Conservation (phyloP, 768 basidiomycete genomes). For the Leccinum subgranulosum region DNA sequence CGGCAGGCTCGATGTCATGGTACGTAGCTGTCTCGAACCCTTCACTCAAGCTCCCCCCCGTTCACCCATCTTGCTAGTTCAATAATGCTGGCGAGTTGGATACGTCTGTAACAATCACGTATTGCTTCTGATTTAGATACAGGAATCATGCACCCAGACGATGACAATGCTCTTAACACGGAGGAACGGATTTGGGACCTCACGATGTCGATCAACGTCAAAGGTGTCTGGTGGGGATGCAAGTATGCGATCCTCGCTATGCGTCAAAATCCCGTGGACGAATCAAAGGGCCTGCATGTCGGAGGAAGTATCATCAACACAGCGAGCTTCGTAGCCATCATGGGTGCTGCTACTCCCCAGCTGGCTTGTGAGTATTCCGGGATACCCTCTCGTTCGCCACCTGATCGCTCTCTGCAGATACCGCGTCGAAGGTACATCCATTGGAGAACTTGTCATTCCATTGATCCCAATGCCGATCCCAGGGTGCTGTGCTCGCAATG, state of each 20-base stretch:
- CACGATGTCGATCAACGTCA: slow-evolving; percentile 92
- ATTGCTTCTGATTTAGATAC: slow-evolving; percentile 4
- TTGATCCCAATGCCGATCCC: slow-evolving; percentile 10
- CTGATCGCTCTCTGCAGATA: slow-evolving; percentile 52
- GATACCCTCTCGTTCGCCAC: neutral
- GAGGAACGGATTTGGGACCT: slow-evolving; percentile 96
- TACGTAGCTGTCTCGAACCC: slow-evolving; percentile 32
- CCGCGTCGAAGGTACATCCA: slow-evolving; percentile 77
- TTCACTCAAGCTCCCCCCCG: neutral
- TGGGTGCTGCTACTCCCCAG: slow-evolving; percentile 98
- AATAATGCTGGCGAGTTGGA: slow-evolving; percentile 76
- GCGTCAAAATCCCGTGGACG: slow-evolving; percentile 86
- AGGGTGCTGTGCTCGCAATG: slow-evolving; percentile 98
- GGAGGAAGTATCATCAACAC: slow-evolving; percentile 98
- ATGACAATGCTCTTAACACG: slow-evolving; percentile 94
- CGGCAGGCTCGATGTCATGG: slow-evolving; percentile 95
- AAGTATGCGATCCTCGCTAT: slow-evolving; percentile 97
- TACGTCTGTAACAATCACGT: neutral
- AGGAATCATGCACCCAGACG: slow-evolving; percentile 98
- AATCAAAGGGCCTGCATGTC: slow-evolving; percentile 69
- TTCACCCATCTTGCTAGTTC: slow-evolving; percentile 51
- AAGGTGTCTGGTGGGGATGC: slow-evolving; percentile 99
- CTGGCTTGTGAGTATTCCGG: slow-evolving; percentile 67
- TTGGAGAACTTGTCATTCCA: neutral
- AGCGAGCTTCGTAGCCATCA: slow-evolving; percentile 91